Base-by-base conservation (phyloP, 345 rosid genomes). In the Theobroma cacao region DNA sequence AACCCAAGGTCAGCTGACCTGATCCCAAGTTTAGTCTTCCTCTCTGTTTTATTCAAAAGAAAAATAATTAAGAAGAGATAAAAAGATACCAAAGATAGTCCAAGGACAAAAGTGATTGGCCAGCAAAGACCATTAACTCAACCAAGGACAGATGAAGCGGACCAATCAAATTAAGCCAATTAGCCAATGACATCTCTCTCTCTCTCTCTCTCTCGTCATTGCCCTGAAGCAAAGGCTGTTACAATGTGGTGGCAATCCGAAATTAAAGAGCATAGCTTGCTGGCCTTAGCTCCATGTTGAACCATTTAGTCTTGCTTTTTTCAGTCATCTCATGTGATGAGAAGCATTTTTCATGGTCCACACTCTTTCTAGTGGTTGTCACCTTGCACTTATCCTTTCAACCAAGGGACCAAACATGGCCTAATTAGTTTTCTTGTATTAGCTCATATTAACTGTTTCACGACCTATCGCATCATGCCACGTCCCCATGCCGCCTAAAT, bases 291-390 rank as follows among this genome's bases (percentile, higher is more conserved):
- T 69, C 78, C 62, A 55, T 36, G 0, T 33, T 72, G 62, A 20
- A 10, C 62, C 33, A 47, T 30, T 64, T 38, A 47, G 75, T 59
- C 78, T 66, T 52, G 62, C 79, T 20, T 74, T 81, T 85, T 53
- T 30, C 33, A 53, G 69, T 77, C 85, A 71, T 80, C 62, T 78
- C 82, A 76, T 26, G 82, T 64, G 84, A 80, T 78, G 66, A 53
- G 22, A 73, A 77, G 45, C 79, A 66, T 36, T 66, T 59, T 67
- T 76, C 73, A 53, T 76, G 84, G 84, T 70, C 83, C 82, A 73
- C 87, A 64, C 30, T 50, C 26, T 24, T 15, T 36, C 28, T 68
- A 70, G 83, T 85, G 84, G 83, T 62, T 67, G 71, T 47, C 72
- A 68, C 63, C 13, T 79, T 53, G 55, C 76, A 26, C 69, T 40